These are phyloP conservation scores for Colletotrichum paranaense DNA, from an alignment of 2,329 filamentous ascomycete genomes.

Conservation along the genomic window DNA sequence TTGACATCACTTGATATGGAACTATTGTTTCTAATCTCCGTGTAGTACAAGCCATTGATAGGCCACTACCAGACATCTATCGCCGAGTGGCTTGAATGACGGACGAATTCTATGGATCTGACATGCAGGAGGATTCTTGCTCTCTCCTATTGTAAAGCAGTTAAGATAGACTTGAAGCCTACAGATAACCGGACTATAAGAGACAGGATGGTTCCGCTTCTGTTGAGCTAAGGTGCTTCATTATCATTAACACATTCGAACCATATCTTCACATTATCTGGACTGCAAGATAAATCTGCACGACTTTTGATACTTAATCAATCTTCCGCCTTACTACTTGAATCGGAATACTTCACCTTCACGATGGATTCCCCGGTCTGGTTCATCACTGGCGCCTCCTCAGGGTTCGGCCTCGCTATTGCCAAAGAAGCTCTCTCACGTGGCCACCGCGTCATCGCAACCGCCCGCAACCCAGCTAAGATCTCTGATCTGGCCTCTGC, in stretches of 20 bases:
- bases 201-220: neutral
- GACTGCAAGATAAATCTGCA: too few relatives aligned
- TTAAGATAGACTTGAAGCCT: neutral
- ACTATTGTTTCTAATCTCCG: neutral
- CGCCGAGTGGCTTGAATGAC: neutral
- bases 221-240: neutral
- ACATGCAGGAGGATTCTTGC: neutral
- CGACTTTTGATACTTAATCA: neutral
- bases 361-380: conserved; percentile 51
- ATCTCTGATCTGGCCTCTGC: conserved; percentile 53
- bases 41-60: too few relatives aligned
- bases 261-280: too few relatives aligned
- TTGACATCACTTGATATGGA: neutral
- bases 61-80: neutral
- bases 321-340: neutral
- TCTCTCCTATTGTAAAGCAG: too few relatives aligned
- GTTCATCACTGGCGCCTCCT: conserved; percentile 65
- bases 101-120: neutral
- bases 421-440: conserved; percentile 54
- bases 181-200: neutral
- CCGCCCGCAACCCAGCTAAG: conserved; percentile 53
- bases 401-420: conserved; percentile 61
- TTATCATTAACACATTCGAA: neutral
- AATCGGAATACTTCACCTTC: neutral
- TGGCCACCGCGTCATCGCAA: conserved; percentile 63